Base-by-base conservation (phyloP, 139 green algal genomes). In the Tetraselmis chui region DNA sequence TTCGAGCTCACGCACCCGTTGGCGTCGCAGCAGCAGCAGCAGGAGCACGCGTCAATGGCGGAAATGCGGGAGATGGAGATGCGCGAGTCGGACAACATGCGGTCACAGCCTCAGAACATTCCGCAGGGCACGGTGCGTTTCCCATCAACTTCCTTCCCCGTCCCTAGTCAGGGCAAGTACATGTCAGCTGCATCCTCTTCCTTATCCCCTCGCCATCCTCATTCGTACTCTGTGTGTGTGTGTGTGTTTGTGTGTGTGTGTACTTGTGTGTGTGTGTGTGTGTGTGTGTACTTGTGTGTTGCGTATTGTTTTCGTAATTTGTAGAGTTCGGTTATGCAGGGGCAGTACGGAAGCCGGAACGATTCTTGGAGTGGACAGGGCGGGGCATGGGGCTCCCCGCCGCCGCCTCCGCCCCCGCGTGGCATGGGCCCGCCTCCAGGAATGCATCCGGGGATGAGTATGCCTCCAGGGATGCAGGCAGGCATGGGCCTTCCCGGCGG, bases 1-100 rank as follows among this genome's bases (percentile, higher is more conserved):
- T 67, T 80, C 2, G 84, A 84, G 25, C 78, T 89, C 45, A 67
- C 45, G 18, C 45, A 67, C 18, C 45, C 45, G 45, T 18, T 25
- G 45, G 18, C 45, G 18, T 5, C 45, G 45, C 11, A 25, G 45
- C n/a, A 67, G 45, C 18, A 67, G 45, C 45, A 5, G 45, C 45
- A 67, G 45, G 45, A 67, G 11, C 11, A 5, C 45, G 45, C 11
- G 45, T 67, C 45, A 67, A 67, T 67, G 45, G 18, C 18, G 45
- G 45, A 67, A 18, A 67, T 67, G 45, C 45, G 45, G 45, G 45
- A 67, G 45, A 67, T 67, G 45, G 45, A 67, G 45, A 67, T 67
- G 45, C 45, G 45, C 11, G 45, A 67, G 45, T 67, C 45, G 45
- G 45, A 67, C 18, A 67, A 67, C 45, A 67, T 67, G 45, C 45